Percentiles rank a stretch among this genome's conserved stretches.
These are phyloP conservation scores for Oenanthe javanica DNA, from an alignment of 140 eudicot species.

Conservation along the genomic window DNA sequence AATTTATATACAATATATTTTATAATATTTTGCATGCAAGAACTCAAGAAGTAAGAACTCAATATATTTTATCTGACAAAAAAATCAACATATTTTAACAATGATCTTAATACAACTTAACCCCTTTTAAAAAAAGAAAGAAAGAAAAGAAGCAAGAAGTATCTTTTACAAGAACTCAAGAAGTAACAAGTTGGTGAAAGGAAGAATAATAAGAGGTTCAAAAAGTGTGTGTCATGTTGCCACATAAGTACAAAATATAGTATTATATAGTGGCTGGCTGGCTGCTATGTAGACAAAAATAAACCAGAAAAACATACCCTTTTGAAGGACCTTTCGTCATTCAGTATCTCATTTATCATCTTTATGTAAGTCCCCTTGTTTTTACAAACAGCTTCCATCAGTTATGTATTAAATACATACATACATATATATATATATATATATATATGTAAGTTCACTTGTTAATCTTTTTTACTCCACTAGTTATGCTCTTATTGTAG, in stretches of 20 bases:
- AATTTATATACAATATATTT: too few relatives aligned
- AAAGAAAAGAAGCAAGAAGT: too few relatives aligned
- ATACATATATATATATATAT: not conserved
- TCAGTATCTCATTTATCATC: constrained; percentile 3
- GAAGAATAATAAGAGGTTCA: not conserved
- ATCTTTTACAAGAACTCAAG: too few relatives aligned
- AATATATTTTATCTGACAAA: too few relatives aligned
- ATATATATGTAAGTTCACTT: not conserved
- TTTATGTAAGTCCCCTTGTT: not conserved
- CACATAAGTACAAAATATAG: constrained; percentile 6
- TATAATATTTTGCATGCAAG: too few relatives aligned
- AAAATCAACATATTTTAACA: too few relatives aligned
- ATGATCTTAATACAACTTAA: too few relatives aligned
- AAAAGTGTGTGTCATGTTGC: constrained; percentile 1
- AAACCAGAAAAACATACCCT: not conserved
- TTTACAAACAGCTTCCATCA: not conserved
- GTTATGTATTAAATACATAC: too few relatives aligned
- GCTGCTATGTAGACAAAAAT: not conserved
- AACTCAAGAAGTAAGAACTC: too few relatives aligned
- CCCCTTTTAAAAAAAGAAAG: too few relatives aligned
- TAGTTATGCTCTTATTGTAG: not conserved
- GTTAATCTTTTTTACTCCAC: not conserved
- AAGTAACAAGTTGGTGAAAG: too few relatives aligned
- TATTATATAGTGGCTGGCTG: not conserved
- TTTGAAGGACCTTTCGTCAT: not conserved